A percentile compares a stretch with the other conserved stretches of the same genome.
Conservation (phyloP, 2,329 filamentous ascomycete genomes). For the Cercospora beticola region DNA sequence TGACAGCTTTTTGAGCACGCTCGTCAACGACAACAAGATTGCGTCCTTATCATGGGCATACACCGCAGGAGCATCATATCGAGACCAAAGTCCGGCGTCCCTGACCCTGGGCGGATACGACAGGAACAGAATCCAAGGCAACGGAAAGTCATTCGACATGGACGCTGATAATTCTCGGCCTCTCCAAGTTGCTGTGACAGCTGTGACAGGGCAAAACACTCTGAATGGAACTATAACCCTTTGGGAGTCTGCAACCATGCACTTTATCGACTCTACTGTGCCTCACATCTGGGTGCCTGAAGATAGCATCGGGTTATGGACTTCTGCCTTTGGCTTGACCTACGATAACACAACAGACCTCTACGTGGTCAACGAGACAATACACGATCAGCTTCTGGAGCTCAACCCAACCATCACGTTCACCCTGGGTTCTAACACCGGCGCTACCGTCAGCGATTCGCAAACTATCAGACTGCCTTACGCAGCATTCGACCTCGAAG, state of each 20-base stretch:
- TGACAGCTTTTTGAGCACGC: constrained; percentile 37
- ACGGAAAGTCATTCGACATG: background rate
- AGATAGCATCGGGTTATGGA: constrained; percentile 43
- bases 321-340: constrained; percentile 41
- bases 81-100: constrained; percentile 32
- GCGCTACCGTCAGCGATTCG: constrained; percentile 10
- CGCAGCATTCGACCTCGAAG: constrained; percentile 41
- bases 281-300: constrained; percentile 45
- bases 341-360: constrained; percentile 41
- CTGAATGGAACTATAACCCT: constrained; percentile 8
- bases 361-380: constrained; percentile 44
- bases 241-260: background rate
- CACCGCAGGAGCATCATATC: constrained; percentile 69
- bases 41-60: constrained; percentile 72
- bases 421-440: constrained; percentile 23
- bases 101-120: constrained; percentile 41
- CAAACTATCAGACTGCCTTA: constrained; percentile 41
- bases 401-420: constrained; percentile 43
- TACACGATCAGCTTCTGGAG: constrained; percentile 36
- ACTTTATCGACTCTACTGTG: constrained; percentile 42
- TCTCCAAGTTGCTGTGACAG: constrained; percentile 30
- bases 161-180: constrained; percentile 28
- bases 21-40: constrained; percentile 59
- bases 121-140: constrained; percentile 5
- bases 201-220: background rate